Base-by-base conservation (phyloP, 352 stramenopile species). In the Globisporangium nodosum region DNA sequence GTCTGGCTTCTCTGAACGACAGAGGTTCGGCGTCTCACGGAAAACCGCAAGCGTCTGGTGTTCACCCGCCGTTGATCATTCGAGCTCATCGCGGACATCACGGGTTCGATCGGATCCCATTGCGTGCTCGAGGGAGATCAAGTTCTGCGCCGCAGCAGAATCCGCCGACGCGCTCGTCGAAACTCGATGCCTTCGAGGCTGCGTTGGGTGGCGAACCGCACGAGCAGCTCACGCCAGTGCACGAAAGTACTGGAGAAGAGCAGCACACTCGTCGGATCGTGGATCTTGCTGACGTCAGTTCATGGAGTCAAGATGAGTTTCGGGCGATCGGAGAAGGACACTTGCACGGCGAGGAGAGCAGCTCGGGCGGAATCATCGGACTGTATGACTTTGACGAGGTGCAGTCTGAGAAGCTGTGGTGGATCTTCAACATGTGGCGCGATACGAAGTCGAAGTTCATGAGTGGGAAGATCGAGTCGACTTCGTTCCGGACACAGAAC, bases 341-440 rank as follows among this genome's bases (percentile, higher is more conserved):
- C n/a, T 61, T 60, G 1, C 66, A 63, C 13, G 71, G 78, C 42
- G 76, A 85, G 69, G 69, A 65, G 12, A 83, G 73, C 43, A 84
- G 71, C 39, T 78, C 72, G 1, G 82, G 76, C 37, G 70, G 70
- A 37, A 75, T 70, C 2, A 82, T 90, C 31, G 80, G 82, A 15
- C 57, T 87, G 18, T 91, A 84, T 58, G 83, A 90, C 63, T 91
- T 90, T 50, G 81, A 93, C 33, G 81, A 90, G 60, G 74, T 85
- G n/a, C 83, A 91, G 60, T 90, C 79, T 2, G 83, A 90, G 62
- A 79, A 76, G 40, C 60, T 93, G 18, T 91, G 83, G 79, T 91
- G 79, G 78, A 87, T 93, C 16, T 93, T 93, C 43, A 91, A 90
- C 39, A 35, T 75, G 33, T 93, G 81, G 81, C 68, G 65, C 12